Base-by-base conservation (phyloP, 192 early-diverging fungal genomes). In the Umbelopsis sp. region DNA sequence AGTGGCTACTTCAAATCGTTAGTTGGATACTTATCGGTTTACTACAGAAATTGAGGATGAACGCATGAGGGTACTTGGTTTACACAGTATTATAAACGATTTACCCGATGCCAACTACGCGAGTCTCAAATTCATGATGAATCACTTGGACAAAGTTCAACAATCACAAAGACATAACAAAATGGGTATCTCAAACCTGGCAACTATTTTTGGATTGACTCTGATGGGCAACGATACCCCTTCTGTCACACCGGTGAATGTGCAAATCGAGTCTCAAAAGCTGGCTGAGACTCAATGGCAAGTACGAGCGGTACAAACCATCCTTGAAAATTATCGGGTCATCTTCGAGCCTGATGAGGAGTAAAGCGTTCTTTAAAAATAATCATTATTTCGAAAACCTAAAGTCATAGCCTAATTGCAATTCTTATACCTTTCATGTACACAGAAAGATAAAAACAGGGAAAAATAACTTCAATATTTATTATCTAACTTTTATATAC, bases 121-220 rank as follows among this genome's bases (percentile, higher is more conserved):
- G 9, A 96, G 95, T 3, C 84, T 99, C 9, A 86, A 90, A 30
- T 90, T 83, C 49, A 71, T 99, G 55, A 90, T 94, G 76, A 82
- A 83, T 8, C 97, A 99, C 77, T 78, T 99, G 50, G 74, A 91
- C 68, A 89, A 90, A 50, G 84, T 98, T 33, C 88, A 93, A 73
- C 78, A 80, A 35, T 84, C 92, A 61, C 90, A 94, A 68, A 72
- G 79, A 46, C 80, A 85, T 18, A 98, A 95, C 67, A 92, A 91
- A 82, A 98, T 98, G 97, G 87, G 85, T 27, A 82, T 87, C 22
- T 79, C 85, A 30, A 98, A 98, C 70, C 76, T 98, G 49, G 84
- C 91, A 21, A 92, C 95, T 58, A 91, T 98, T 7, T 97, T 96
- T 89, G 97, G 95, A 7, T 91, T 95, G 5, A 97, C 94, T 6